Evolutionary conservation across 306 rosid genomes (phyloP).

Genomic region (Trifolium pratense): DNA sequence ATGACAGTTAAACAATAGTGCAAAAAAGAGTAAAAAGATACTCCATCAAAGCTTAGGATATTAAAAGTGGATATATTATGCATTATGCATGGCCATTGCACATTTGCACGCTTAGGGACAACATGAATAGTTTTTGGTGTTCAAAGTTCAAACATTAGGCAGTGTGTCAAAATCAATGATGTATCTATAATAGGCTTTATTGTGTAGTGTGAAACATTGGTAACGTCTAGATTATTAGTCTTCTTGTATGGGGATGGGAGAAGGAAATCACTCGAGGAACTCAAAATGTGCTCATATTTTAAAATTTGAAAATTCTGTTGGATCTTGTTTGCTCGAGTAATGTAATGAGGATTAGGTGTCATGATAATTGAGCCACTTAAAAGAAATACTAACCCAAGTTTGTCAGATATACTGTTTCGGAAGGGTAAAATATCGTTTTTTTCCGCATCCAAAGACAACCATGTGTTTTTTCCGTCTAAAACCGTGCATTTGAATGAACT

Average conservation of each 20-base stretch:
- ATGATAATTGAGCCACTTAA: not conserved
- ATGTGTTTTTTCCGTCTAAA: too few relatives aligned
- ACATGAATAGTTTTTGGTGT: conserved; percentile 14
- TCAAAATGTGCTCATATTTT: conserved; percentile 13
- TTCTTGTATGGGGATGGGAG: conserved; percentile 27
- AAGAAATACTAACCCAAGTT: not conserved
- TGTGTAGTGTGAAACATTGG: conserved; percentile 27
- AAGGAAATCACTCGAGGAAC: conserved; percentile 1
- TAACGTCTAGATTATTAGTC: conserved; percentile 20
- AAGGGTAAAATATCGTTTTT: too few relatives aligned
- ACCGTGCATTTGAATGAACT: too few relatives aligned
- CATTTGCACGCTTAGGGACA: conserved; percentile 28
- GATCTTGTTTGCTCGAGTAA: conserved; percentile 5
- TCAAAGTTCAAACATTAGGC: conserved; percentile 23
- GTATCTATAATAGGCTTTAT: conserved; percentile 27
- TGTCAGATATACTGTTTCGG: too few relatives aligned
- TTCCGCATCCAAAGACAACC: too few relatives aligned
- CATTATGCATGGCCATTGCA: conserved; percentile 10
- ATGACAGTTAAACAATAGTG: conserved; percentile 10
- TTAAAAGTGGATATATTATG: conserved; percentile 11
- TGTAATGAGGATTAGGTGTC: not conserved
- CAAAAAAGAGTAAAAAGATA: not conserved
- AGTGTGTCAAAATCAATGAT: conserved; percentile 35
- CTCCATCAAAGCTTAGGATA: conserved; percentile 19
- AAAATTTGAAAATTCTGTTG: not conserved